Evolutionary conservation across 345 rosid genomes (phyloP), one percentile per base, ranked within the genome.

Genomic region (Aquilaria sinensis): DNA sequence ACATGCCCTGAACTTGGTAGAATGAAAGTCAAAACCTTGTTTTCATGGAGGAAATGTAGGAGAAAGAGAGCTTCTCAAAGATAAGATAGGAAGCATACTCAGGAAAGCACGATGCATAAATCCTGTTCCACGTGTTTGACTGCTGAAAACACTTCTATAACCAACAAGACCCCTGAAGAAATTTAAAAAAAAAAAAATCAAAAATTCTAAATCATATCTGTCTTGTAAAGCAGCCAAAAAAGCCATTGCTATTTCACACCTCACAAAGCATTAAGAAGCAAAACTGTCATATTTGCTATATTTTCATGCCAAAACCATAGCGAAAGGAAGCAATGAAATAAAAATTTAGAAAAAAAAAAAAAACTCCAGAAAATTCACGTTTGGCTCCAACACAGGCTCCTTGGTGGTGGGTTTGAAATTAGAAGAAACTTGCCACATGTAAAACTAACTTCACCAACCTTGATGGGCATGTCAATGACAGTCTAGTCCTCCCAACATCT

Each of bases 81-180:
- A 47, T 31, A 62, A 61, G 41, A 62, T 51, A 72, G 72, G 31
- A 63, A 33, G 43, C 90, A 61, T 90, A 94, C 99, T 72, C 69
- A 83, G 75, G 75, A 94, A 94, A 82, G 99, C 97, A 62, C 99
- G 92, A 61, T 90, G 99, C 99, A 94, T 94, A 74, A 90, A 94
- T 75, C 97, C 97, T 67, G 91, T 82, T 80, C 99, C 99, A 67
- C 96, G 96, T 4, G 97, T 90, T 77, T 82, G 95, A 67, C 97
- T 90, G 84, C 96, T 94, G 83, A 94, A 94, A 73, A 94, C 91
- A 78, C 96, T 88, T 76, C 96, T 85, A 81, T 94, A 94, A 67
- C 99, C 99, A 60, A 94, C 99, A 70, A 94, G 79, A 59, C 99
- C 99, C 80, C 99, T 90, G 80, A 34, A 56, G 68, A 51, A 68